Evolutionary conservation across 1,284 basidiomycete genomes (phyloP), one percentile per base, ranked within the genome.

Genomic region (Trichosporon coremiiforme): DNA sequence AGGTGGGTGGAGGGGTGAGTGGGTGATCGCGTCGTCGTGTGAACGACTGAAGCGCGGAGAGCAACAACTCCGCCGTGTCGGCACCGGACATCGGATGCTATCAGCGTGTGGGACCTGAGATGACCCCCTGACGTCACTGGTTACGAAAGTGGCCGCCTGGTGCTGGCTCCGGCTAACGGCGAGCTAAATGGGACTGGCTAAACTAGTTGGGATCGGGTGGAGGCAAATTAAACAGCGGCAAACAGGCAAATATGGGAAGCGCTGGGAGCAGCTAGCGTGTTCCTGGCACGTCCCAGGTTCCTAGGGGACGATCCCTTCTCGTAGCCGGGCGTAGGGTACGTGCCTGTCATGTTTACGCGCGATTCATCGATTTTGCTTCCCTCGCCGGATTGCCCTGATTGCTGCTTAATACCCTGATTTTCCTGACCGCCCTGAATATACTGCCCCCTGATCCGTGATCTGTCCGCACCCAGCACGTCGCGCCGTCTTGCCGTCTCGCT

Each of bases 51-150:
- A 10, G 50, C 20, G 22, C 22, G 50, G 50, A 53, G n/a, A 53
- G 50, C 22, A 25, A 10, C 50, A 22, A 53, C 15, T 53, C 50
- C 50, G 50, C 50, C 50, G 50, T 17, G 50, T 22, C 50, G 50
- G 50, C 50, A 53, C 50, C 50, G 50, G 50, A 53, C 50, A 53
- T 53, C 50, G 50, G 50, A 53, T 53, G 50, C 50, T 53, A 53
- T 53, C 50, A 53, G 50, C 50, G 50, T 53, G 50, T 53, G 15
- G 41, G 41, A 45, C 41, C 41, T 45, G 15, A 45, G n/a, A 45
- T 17, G 15, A 6, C 15, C 10, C 41, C 15, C 12, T 53, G 50
- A 53, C 50, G 50, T 53, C 50, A 53, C 50, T 22, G 50, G n/a
- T n/a, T 10, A 2, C 3, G 25, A 50, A 50, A 20, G 20, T 22